Evolutionary conservation across 352 stramenopile species (phyloP).

Genomic region (Pseudoperonospora humuli): DNA sequence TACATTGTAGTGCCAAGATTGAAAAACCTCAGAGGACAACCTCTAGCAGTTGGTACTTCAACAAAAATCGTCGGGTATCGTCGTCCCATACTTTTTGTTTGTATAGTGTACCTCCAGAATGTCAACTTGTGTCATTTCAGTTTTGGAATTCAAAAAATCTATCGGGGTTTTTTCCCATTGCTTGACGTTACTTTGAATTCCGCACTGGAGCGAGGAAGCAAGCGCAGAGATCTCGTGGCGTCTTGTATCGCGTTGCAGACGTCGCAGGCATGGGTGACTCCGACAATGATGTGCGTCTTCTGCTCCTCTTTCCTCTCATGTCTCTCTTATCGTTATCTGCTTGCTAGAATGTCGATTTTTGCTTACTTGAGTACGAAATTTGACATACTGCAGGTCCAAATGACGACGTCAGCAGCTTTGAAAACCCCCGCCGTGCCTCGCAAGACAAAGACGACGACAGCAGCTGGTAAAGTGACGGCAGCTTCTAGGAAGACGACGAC

Average conservation of each 20-base stretch:
- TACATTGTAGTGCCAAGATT: too few species aligned
- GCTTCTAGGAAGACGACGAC: constrained; percentile 23
- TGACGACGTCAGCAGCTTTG: constrained; percentile 11
- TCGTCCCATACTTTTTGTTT: too few species aligned
- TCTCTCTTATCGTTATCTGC: background rate
- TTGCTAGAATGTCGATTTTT: too few species aligned
- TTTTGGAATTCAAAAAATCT: too few species aligned
- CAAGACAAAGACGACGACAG: constrained; percentile 26
- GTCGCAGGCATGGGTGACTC: constrained; percentile 35
- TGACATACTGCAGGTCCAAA: background rate
- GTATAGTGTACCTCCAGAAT: too few species aligned
- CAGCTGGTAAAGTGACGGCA: constrained; percentile 19
- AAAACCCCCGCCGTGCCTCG: constrained; percentile 14
- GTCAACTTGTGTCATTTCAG: too few species aligned
- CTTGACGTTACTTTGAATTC: too few species aligned
- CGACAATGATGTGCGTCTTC: constrained; percentile 37
- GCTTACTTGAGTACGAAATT: background rate
- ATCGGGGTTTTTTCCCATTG: too few species aligned
- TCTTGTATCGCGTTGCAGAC: background rate
- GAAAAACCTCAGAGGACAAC: too few species aligned
- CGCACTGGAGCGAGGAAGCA: too few species aligned
- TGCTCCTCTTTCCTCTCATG: constrained; percentile 1
- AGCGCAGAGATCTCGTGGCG: background rate
- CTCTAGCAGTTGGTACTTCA: too few species aligned
- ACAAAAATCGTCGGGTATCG: too few species aligned